phyloP scores from a whole-genome alignment of 2,329 filamentous ascomycete species.

The Phialophora expanda region DNA sequence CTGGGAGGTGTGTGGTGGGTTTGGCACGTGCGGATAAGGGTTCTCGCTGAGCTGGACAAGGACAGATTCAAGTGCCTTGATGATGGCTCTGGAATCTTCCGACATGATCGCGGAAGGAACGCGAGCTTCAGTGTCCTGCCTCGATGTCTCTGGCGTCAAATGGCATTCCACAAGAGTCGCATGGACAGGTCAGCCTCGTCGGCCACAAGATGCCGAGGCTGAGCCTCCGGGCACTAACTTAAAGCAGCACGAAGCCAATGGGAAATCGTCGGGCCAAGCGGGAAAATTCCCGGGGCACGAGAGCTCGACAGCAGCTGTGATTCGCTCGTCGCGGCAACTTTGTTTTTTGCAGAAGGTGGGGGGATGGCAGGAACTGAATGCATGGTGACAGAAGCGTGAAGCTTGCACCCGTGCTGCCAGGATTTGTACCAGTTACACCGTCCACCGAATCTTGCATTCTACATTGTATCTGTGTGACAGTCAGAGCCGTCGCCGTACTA shows the following conservation, averaged over 20 bases:
- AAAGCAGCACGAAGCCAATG: neutral
- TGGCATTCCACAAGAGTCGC: neutral
- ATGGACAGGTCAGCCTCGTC: conserved; percentile 10
- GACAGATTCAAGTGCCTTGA: conserved; percentile 33
- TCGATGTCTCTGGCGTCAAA: too few relatives aligned
- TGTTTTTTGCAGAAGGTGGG: conserved; percentile 14
- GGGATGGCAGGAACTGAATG: conserved; percentile 4
- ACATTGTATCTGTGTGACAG: neutral
- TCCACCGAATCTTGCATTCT: neutral
- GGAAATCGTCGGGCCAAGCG: neutral
- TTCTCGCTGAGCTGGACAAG: conserved; percentile 36
- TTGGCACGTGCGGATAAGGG: conserved; percentile 52
- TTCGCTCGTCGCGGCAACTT: conserved; percentile 9
- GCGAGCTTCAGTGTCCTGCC: neutral
- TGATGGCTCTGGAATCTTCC: conserved; percentile 36
- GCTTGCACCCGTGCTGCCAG: neutral
- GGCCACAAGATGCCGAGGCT: conserved; percentile 12
- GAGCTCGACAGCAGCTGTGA: conserved; percentile 10
- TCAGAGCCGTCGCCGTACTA: neutral
- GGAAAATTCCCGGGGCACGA: neutral
- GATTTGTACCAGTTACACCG: neutral
- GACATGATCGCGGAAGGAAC: conserved; percentile 17
- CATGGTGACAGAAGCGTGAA: neutral
- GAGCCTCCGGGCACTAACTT: neutral
- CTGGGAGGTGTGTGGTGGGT: conserved; percentile 53